Base-by-base conservation (phyloP, 139 green algal genomes). In the Tetraselmis chui region DNA sequence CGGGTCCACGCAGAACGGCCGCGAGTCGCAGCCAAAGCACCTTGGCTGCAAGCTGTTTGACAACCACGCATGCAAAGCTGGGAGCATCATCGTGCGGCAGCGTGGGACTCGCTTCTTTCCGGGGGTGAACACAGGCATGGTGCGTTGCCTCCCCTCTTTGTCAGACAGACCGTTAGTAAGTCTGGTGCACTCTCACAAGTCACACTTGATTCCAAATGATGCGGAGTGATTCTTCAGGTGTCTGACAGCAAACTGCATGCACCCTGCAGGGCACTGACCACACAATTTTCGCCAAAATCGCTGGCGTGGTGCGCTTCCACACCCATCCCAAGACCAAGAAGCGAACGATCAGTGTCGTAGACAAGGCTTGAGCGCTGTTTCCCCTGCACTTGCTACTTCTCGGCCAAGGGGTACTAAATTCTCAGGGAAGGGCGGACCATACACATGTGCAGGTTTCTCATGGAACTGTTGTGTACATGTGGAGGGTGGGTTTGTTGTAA, bases 61-160 rank as follows among this genome's bases (percentile, higher is more conserved):
- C 26, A 94, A 94, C 26, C 89, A 97, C 86, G 78, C 90, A 1
- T 90, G 88, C 26, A 91, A 92, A 11, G 87, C 96, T 0, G 96
- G 96, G 1, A 95, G 97, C 86, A 98, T 99, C 84, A 95, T 99
- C 27, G 88, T 97, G 59, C 85, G 94, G 28, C 96, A 99, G 85
- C 89, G 96, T 22, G 96, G 96, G n/a, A 97, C 94, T 18, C 89
- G 92, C 32, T 98, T 94, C 78, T 91, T 97, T 74, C 89, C 94
- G 1, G 96, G 96, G 0, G 0, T 88, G 2, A 93, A 94, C 83
- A 92, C 98, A 0, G 95, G 93, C 78, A 93, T 97, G 89, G 93
- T 94, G 78, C 77, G 84, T 79, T 29, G 1, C 2, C n/a, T 26
- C 29, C 23, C n/a, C 31, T 76, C 23, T 74, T 11, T 31, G 74